Percentiles rank a stretch among this genome's conserved stretches.
Conservation (phyloP, 2,329 filamentous ascomycete species). For the Madurella fahalii region DNA sequence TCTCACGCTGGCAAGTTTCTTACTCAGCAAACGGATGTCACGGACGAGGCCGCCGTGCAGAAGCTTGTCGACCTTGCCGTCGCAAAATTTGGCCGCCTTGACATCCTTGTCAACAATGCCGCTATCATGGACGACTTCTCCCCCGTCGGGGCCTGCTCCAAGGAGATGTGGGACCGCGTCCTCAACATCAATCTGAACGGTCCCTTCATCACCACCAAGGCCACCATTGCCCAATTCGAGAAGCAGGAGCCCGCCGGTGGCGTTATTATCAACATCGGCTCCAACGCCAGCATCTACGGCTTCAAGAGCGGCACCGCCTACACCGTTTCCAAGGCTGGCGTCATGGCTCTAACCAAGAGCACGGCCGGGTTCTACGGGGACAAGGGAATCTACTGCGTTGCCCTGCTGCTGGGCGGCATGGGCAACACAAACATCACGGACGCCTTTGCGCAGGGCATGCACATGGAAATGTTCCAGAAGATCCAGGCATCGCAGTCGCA, state of each 20-base stretch:
- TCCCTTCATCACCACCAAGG: constrained; percentile 48
- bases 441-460: constrained; percentile 35
- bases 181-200: constrained; percentile 55
- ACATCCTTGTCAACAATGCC: constrained; percentile 57
- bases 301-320: constrained; percentile 28
- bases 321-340: constrained; percentile 28
- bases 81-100: constrained; percentile 36
- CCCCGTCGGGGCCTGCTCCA: constrained; percentile 44
- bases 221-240: constrained; percentile 46
- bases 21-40: constrained; percentile 29
- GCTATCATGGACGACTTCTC: constrained; percentile 56
- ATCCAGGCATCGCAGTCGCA: constrained; percentile 28
- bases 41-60: constrained; percentile 30
- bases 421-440: constrained; percentile 48
- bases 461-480: constrained; percentile 32
- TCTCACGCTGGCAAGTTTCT: constrained; percentile 27
- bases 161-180: constrained; percentile 48
- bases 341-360: constrained; percentile 44
- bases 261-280: constrained; percentile 51
- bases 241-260: constrained; percentile 38
- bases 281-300: constrained; percentile 42
- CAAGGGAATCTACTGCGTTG: constrained; percentile 50
- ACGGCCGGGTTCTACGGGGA: constrained; percentile 53
- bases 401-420: constrained; percentile 52
- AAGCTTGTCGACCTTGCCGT: constrained; percentile 30